phyloP scores from a whole-genome alignment of 192 early-diverging fungal species.

The Physocladia obscura region DNA sequence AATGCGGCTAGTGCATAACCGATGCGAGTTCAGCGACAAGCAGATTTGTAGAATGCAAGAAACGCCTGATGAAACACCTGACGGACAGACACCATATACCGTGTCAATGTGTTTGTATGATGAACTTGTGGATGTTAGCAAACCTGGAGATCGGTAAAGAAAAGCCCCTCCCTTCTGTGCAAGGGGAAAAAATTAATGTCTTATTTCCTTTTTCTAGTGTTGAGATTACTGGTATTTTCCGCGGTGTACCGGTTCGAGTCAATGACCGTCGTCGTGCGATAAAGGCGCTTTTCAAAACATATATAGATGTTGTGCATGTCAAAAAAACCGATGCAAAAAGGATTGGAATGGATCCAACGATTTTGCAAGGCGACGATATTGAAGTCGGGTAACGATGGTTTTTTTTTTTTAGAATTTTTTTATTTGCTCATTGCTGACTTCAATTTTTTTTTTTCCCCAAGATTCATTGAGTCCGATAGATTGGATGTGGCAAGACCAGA shows the following conservation, averaged over 20 bases:
- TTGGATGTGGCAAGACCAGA: constrained; percentile 50
- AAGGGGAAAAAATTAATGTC: no score
- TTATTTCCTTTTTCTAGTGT: constrained; percentile 51
- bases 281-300: constrained; percentile 91
- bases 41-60: constrained; percentile 93
- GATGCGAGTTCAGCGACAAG: constrained; percentile 90
- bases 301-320: constrained; percentile 93
- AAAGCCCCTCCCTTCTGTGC: not conserved
- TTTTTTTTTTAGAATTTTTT: constrained; percentile 1
- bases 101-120: constrained; percentile 89
- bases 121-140: constrained; percentile 88
- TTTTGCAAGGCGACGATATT: constrained; percentile 56
- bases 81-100: constrained; percentile 97
- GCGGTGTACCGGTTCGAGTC: constrained; percentile 86
- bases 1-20: constrained; percentile 90
- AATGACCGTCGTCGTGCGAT: constrained; percentile 86
- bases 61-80: constrained; percentile 92
- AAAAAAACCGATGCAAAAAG: constrained; percentile 77
- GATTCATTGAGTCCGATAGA: not conserved
- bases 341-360: constrained; percentile 51
- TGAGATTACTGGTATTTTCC: constrained; percentile 93
- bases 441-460: constrained; percentile 6
- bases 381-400: constrained; percentile 39
- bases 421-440: no score
- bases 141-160: constrained; percentile 81